Evolutionary conservation across 345 rosid genomes (phyloP).

Genomic region (Aquilaria malaccensis): DNA sequence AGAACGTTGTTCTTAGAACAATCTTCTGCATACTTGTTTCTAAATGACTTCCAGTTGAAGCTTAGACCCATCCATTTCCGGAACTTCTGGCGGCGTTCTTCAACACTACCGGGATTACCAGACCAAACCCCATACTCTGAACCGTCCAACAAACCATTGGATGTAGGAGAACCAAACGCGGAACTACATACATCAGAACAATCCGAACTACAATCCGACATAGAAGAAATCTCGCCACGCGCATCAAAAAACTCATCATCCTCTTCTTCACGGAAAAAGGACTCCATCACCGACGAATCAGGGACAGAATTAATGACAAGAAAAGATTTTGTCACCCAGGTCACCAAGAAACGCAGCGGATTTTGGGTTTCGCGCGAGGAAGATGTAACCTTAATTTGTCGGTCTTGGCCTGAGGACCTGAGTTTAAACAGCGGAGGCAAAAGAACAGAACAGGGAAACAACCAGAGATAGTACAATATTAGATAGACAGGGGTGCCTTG

Average conservation of each 20-base stretch:
- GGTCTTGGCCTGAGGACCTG: too few relatives aligned
- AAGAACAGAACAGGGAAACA: too few relatives aligned
- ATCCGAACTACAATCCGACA: slow-evolving; percentile 6
- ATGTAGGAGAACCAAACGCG: slow-evolving; percentile 1
- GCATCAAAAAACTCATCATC: slow-evolving; percentile 9
- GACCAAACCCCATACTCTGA: slow-evolving; percentile 12
- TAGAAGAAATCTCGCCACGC: slow-evolving; percentile 4
- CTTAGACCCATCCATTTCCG: slow-evolving; percentile 27
- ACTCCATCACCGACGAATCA: background rate
- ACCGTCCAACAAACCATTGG: background rate
- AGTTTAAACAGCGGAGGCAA: too few relatives aligned
- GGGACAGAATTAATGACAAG: background rate
- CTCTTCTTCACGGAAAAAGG: slow-evolving; percentile 6
- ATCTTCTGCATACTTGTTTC: slow-evolving; percentile 18
- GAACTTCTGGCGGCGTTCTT: slow-evolving; percentile 32
- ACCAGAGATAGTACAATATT: too few relatives aligned
- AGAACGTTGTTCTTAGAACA: slow-evolving; percentile 13
- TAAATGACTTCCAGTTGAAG: slow-evolving; percentile 18
- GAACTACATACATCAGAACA: slow-evolving; percentile 10
- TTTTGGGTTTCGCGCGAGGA: too few relatives aligned
- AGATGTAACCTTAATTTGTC: too few relatives aligned
- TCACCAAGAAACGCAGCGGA: slow-evolving; percentile 1
- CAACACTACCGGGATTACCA: slow-evolving; percentile 20
- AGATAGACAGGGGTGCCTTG: too few relatives aligned
- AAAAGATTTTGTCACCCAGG: slow-evolving; percentile 7